Evolutionary conservation across 495 filamentous ascomycete species (phyloP), one percentile per base, ranked within the genome.

Genomic region (Neurospora sublineolata): DNA sequence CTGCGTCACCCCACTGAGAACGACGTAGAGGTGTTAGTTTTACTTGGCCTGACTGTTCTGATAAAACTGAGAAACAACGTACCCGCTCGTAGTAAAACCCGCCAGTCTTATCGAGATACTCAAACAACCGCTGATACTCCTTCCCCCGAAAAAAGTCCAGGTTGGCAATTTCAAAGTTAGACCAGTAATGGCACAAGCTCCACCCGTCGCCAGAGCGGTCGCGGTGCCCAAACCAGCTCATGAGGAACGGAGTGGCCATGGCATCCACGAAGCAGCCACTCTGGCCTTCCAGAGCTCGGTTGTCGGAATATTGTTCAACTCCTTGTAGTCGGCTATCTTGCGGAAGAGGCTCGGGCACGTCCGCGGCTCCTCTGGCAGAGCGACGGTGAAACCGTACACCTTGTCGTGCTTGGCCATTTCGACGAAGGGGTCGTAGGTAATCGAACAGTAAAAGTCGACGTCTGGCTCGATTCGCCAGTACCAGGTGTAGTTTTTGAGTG

Each of bases 141-240:
- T 80, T 71, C 16, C 80, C 75, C 12, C 86, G 80, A 76, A 86
- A 88, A 70, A 87, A 86, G 67, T 85, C 84, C 27, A 88, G 76
- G 70, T 84, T 79, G 69, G 83, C 86, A 72, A 88, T 87, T 75
- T 88, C 86, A 42, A 87, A 88, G 70, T 87, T 87, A 72, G 82
- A 85, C 86, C 86, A 87, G 73, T 87, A 87, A 73, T 87, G 86
- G 70, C 86, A 87, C 20, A 83, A 74, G 68, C 83, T 87, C 81
- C 86, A 87, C 38, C 77, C 72, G 38, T 84, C 82, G 18, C 83
- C 83, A n/a, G n/a, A 44, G 18, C 72, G 52, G 40, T 82, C 79
- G 69, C 79, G 78, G 68, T 83, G 46, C 4, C 46, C 9, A 41
- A 84, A 79, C 79, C 76, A 78, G 69, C 76, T 75, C 72, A 83